These are phyloP conservation scores for Claviceps paspali DNA, from an alignment of 2,329 filamentous ascomycete genomes.

Conservation along the genomic window DNA sequence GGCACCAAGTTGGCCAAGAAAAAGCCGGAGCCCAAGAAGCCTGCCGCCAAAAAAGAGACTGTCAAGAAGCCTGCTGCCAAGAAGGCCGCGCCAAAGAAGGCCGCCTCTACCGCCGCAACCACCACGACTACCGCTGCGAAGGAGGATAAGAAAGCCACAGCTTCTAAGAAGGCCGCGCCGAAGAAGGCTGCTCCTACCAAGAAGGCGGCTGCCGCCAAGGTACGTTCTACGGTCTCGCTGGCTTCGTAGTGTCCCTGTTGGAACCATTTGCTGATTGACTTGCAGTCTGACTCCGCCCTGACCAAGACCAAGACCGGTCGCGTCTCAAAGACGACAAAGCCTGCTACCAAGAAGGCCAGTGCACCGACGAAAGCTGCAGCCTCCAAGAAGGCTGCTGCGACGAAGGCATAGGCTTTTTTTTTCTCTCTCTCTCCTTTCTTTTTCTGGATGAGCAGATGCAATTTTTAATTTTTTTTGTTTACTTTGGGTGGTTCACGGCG, in stretches of 20 bases:
- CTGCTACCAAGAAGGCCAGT: conserved; percentile 31
- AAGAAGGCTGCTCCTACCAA: conserved; percentile 1
- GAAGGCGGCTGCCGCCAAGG: conserved; percentile 9
- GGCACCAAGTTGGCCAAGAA: conserved; percentile 89
- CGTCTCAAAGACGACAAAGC: conserved; percentile 52
- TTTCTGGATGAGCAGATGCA: conserved; percentile 7
- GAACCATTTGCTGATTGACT: neutral
- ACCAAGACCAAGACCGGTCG: conserved; percentile 78
- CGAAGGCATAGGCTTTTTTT: conserved; percentile 21
- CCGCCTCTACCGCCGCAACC: conserved; percentile 23
- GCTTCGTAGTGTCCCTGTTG: too few species aligned
- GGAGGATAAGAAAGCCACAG: conserved; percentile 17
- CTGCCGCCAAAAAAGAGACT: conserved; percentile 17
- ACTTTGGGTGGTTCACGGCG: too few species aligned
- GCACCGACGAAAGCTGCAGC: conserved; percentile 29
- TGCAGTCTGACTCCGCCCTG: conserved; percentile 35
- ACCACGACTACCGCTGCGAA: conserved; percentile 14
- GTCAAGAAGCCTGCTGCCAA: conserved; percentile 18
- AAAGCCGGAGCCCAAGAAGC: conserved; percentile 28
- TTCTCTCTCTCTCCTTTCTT: too few species aligned
- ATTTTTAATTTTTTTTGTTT: conserved; percentile 14
- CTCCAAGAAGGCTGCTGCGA: conserved; percentile 28
- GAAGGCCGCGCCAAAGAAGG: conserved; percentile 16
- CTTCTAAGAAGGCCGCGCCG: conserved; percentile 15
- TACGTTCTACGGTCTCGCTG: too few species aligned